Evolutionary conservation across 768 basidiomycete genomes (phyloP).

Genomic region (Nevesoporus exiguus): DNA sequence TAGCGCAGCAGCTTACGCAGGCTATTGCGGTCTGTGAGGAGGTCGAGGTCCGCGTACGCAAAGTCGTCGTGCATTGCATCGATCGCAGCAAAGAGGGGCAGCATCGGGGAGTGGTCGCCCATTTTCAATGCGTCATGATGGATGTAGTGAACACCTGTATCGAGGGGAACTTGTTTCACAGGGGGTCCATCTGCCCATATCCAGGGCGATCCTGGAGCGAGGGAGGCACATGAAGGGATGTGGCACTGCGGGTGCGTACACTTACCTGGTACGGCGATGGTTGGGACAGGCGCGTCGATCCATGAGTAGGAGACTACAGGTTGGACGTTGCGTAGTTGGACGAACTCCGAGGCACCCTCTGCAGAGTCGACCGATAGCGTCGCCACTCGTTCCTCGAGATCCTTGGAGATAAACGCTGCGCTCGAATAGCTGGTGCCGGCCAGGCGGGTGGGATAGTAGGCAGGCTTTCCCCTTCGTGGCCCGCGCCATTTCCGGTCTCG

Average conservation of each 20-base stretch:
- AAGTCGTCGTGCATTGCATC: conserved; percentile 36
- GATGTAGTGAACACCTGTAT: conserved; percentile 45
- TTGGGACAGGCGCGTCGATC: conserved; percentile 40
- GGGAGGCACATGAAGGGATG: too few relatives aligned
- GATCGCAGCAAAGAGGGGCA: conserved; percentile 60
- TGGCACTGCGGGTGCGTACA: not conserved
- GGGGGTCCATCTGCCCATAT: conserved; percentile 50
- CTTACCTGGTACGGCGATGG: conserved; percentile 52
- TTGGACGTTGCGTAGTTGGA: conserved; percentile 38
- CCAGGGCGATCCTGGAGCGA: conserved; percentile 51
- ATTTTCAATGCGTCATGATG: conserved; percentile 58
- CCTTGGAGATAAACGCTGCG: conserved; percentile 20
- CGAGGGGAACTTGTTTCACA: conserved; percentile 54
- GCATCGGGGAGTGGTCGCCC: conserved; percentile 35
- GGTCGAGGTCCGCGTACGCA: conserved; percentile 36
- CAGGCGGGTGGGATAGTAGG: not conserved
- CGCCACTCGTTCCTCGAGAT: conserved; percentile 17
- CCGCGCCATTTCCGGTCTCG: conserved; percentile 8
- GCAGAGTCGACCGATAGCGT: conserved; percentile 14
- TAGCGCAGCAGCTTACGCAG: conserved; percentile 62
- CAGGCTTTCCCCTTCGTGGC: conserved; percentile 16
- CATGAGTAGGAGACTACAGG: conserved; percentile 55
- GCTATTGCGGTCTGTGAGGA: conserved; percentile 62
- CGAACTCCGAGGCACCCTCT: conserved; percentile 16
- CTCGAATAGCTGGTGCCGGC: not conserved